A percentile compares a stretch with the other conserved stretches of the same genome.
Conservation (phyloP, 2,329 filamentous ascomycete species). For the Setomelanomma holmii region DNA sequence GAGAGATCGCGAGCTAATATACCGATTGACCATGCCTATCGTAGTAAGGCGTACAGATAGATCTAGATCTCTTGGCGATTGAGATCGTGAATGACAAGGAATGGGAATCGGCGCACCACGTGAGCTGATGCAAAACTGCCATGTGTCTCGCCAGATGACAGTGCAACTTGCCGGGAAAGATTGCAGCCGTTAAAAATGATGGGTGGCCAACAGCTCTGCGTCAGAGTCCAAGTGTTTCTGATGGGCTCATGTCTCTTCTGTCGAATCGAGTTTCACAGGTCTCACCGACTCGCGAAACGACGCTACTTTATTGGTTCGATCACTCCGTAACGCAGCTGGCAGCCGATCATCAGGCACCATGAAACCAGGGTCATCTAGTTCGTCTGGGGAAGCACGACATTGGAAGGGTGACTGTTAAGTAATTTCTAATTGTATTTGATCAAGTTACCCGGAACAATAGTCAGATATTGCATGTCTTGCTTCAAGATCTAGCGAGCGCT, state of each 20-base stretch:
- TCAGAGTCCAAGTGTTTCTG: not conserved
- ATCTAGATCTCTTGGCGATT: slow-evolving; percentile 24
- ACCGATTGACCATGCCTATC: slow-evolving; percentile 22
- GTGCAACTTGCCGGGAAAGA: too few relatives aligned
- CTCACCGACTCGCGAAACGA: not conserved
- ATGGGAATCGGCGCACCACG: slow-evolving; percentile 21
- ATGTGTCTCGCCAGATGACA: not conserved
- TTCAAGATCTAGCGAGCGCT: too few relatives aligned
- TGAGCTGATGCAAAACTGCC: slow-evolving; percentile 10
- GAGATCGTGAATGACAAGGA: slow-evolving; percentile 24
- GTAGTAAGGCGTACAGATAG: slow-evolving; percentile 7
- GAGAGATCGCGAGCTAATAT: slow-evolving; percentile 34
- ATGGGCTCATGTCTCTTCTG: not conserved
- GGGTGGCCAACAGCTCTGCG: not conserved
- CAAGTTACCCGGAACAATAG: too few relatives aligned
- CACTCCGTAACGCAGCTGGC: not conserved
- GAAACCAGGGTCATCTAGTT: not conserved
- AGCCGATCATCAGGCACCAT: not conserved
- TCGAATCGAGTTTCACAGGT: not conserved
- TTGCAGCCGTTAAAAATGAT: not conserved
- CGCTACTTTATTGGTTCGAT: not conserved
- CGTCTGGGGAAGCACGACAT: too few relatives aligned
- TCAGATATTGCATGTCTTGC: too few relatives aligned
- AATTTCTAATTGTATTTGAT: too few relatives aligned
- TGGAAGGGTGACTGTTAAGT: too few relatives aligned